A percentile compares a stretch with the other conserved stretches of the same genome.
Evolutionary conservation across 2,329 filamentous ascomycete species (phyloP).

Genomic region (Penicillium sp.): DNA sequence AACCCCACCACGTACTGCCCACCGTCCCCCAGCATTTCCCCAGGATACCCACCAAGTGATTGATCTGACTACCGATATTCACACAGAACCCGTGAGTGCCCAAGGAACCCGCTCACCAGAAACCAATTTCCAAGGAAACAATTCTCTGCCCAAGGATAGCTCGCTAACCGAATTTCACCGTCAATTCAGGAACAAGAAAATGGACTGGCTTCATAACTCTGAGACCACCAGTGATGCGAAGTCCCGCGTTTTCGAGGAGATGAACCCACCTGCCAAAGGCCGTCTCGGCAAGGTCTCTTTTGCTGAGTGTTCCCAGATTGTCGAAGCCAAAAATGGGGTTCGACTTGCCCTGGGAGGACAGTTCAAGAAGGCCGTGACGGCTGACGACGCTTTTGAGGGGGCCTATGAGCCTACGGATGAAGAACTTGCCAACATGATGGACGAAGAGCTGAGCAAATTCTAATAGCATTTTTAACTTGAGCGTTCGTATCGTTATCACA

Average conservation of each 20-base stretch:
- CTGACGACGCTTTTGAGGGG: not conserved
- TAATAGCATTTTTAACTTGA: no score
- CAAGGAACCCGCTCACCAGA: not conserved
- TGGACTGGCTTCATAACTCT: constrained; percentile 28
- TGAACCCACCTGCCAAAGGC: not conserved
- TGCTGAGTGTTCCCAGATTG: not conserved
- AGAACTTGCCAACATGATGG: not conserved
- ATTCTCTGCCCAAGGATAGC: not conserved
- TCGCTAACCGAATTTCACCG: constrained; percentile 20
- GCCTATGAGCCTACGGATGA: not conserved
- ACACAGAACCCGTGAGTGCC: constrained; percentile 8
- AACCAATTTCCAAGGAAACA: not conserved
- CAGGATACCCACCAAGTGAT: constrained; percentile 1
- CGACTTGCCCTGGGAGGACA: not conserved
- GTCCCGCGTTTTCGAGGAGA: not conserved
- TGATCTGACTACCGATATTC: constrained; percentile 8
- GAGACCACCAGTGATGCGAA: not conserved
- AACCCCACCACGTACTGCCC: not conserved
- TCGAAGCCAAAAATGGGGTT: not conserved
- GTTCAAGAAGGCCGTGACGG: not conserved
- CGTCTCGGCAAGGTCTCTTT: not conserved
- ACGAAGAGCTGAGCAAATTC: not conserved
- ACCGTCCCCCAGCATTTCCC: no score
- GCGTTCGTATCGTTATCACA: no score
- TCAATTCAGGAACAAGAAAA: constrained; percentile 31